Evolutionary conservation across 768 basidiomycete genomes (phyloP), one percentile per base, ranked within the genome.

Genomic region (Candolleomyces aberdarensis): DNA sequence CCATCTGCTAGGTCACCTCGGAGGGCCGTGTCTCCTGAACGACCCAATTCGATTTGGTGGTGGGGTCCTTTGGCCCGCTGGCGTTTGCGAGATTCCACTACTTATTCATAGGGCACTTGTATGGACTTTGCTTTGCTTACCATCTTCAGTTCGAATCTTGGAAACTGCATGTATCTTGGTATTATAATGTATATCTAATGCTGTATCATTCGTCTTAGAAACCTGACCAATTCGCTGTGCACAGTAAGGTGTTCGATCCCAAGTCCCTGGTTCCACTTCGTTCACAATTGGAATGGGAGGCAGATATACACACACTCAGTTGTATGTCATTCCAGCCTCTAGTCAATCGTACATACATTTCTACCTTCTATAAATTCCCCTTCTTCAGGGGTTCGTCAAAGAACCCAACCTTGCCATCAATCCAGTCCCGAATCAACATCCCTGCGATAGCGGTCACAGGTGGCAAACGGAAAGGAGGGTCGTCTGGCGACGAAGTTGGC

Each of bases 361-460:
- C 26, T 26, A 26, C 3, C 26, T 26, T 50, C 47, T 51, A 51
- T 22, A 51, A 40, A 39, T 53, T 59, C 19, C 22, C 31, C 48
- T 52, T 36, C 36, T 36, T 51, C 47, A 50, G 14, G 10, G 9
- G n/a, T 36, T n/a, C 49, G 6, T 43, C 15, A n/a, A 13, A n/a
- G 56, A 80, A 80, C 31, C 70, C 66, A 44, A 84, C 78, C 69
- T 78, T 85, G 36, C 84, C 80, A 44, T 86, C 83, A 5, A 80
- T 88, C 94, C 94, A 96, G 57, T 93, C 84, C 53, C 83, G 77
- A 66, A 96, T 89, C 68, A 96, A 72, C 32, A 91, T 85, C n/a
- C 94, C 94, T 0, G 90, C 93, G 58, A 95, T 88, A 8, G 92
- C 90, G 22, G 84, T 88, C 2, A 70, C 68, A 7, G 91, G 88